Evolutionary conservation across 163 green algal species (phyloP).

Genomic region (Chlamydomonas reinhardtii): DNA sequence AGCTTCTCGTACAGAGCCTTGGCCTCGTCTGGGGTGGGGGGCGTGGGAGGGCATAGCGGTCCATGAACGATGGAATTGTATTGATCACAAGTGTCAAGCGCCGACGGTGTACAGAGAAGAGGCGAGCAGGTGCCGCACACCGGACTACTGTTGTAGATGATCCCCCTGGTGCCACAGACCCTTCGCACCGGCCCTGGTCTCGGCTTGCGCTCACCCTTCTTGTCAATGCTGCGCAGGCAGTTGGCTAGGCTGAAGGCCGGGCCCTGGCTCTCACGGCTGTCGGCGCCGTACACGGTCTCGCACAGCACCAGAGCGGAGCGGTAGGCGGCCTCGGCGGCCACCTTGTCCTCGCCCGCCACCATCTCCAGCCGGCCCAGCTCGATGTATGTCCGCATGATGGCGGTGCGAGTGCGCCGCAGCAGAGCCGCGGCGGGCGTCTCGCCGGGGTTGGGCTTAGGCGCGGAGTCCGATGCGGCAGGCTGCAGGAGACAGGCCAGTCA

Average conservation of each 20-base stretch:
- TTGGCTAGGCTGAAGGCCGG: constrained; percentile 45
- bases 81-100: too few relatives aligned
- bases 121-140: too few relatives aligned
- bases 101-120: too few relatives aligned
- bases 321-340: constrained; percentile 21
- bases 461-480: neutral
- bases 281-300: constrained; percentile 13
- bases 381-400: constrained; percentile 34
- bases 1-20: constrained; percentile 15
- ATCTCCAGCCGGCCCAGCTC: constrained; percentile 45
- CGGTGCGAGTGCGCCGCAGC: constrained; percentile 22
- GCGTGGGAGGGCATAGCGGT: neutral
- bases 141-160: too few relatives aligned
- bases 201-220: constrained; percentile 17
- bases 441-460: neutral
- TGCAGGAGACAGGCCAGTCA: too few relatives aligned
- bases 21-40: constrained; percentile 8
- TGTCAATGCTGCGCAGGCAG: constrained; percentile 28
- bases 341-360: constrained; percentile 18
- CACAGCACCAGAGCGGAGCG: constrained; percentile 15
- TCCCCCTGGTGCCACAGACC: too few relatives aligned
- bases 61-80: too few relatives aligned
- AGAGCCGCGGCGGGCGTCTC: neutral
- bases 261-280: constrained; percentile 10
- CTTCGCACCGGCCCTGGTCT: too few relatives aligned